Evolutionary conservation across 2,329 filamentous ascomycete species (phyloP).

Genomic region (Aspergillus sp.): DNA sequence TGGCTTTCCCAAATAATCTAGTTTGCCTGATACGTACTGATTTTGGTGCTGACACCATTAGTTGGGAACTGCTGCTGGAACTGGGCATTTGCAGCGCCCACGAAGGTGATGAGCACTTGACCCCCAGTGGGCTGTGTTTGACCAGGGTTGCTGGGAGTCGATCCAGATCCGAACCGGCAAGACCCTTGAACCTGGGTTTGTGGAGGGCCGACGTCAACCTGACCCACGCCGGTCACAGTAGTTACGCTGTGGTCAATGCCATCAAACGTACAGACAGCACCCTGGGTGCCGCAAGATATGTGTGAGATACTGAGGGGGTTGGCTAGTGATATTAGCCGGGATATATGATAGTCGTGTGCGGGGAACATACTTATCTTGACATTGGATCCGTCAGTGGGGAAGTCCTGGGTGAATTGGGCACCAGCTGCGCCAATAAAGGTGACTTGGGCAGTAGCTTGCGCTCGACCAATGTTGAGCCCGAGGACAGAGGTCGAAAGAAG

Average conservation of each 20-base stretch:
- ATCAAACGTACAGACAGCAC: slow-evolving; percentile 22
- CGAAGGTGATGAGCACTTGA: slow-evolving; percentile 10
- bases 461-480: neutral
- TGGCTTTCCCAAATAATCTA: neutral
- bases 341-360: too few species aligned
- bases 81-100: slow-evolving; percentile 9
- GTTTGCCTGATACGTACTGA: slow-evolving; percentile 1
- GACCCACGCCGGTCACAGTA: slow-evolving; percentile 14
- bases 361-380: slow-evolving; percentile 18
- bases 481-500: neutral
- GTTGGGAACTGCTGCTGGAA: slow-evolving; percentile 3
- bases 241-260: slow-evolving; percentile 25
- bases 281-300: slow-evolving; percentile 12
- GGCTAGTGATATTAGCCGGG: slow-evolving; percentile 9
- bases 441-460: slow-evolving; percentile 6
- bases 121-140: neutral
- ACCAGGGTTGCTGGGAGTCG: neutral
- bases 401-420: slow-evolving; percentile 21
- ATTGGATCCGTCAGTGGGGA: slow-evolving; percentile 19
- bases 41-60: neutral
- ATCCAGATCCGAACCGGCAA: slow-evolving; percentile 9
- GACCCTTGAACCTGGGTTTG: slow-evolving; percentile 26
- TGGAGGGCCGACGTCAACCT: slow-evolving; percentile 27
- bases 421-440: slow-evolving; percentile 26
- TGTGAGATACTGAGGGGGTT: slow-evolving; percentile 28